Percentiles rank a stretch among this genome's conserved stretches.
Evolutionary conservation across 768 basidiomycete genomes (phyloP).

Genomic region (Pisolithus tinctorius): DNA sequence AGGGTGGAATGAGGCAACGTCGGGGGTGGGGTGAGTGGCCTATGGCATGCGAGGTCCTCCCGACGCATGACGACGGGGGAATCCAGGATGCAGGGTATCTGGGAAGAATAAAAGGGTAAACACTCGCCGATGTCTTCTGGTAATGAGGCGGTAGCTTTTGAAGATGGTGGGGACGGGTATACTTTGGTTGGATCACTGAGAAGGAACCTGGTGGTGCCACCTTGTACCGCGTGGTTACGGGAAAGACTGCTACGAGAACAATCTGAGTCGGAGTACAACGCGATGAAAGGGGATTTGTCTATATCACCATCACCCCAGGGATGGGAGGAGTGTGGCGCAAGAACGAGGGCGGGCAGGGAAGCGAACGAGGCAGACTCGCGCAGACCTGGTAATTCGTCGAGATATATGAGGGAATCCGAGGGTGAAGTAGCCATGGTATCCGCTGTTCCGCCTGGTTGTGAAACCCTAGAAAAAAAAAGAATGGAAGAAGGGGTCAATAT

Average conservation of each 20-base stretch:
- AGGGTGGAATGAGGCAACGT: constrained; percentile 33
- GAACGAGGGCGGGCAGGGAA: constrained; percentile 11
- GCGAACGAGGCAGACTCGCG: constrained; percentile 6
- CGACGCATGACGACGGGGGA: constrained; percentile 29
- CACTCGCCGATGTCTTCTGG: constrained; percentile 21
- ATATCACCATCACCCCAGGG: constrained; percentile 14
- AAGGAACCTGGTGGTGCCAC: constrained; percentile 9
- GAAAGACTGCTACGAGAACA: constrained; percentile 10
- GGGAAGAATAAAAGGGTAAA: constrained; percentile 17
- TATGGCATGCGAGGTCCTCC: constrained; percentile 21
- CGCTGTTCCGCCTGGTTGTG: constrained; percentile 25
- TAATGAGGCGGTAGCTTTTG: constrained; percentile 17
- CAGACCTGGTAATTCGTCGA: constrained; percentile 6
- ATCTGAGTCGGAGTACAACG: constrained; percentile 9
- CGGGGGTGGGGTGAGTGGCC: constrained; percentile 37
- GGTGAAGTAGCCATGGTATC: constrained; percentile 27
- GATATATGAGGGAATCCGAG: constrained; percentile 22
- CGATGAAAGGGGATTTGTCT: constrained; percentile 19
- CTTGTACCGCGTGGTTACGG: constrained; percentile 10
- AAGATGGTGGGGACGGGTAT: constrained; percentile 26
- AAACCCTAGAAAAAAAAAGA: constrained; percentile 20
- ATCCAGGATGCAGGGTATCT: constrained; percentile 28
- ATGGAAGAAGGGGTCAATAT: not conserved
- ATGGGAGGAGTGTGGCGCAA: constrained; percentile 3
- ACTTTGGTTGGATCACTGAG: constrained; percentile 14